phyloP scores from a whole-genome alignment of 163 green algal genomes.

The Chloromonas sp. region DNA sequence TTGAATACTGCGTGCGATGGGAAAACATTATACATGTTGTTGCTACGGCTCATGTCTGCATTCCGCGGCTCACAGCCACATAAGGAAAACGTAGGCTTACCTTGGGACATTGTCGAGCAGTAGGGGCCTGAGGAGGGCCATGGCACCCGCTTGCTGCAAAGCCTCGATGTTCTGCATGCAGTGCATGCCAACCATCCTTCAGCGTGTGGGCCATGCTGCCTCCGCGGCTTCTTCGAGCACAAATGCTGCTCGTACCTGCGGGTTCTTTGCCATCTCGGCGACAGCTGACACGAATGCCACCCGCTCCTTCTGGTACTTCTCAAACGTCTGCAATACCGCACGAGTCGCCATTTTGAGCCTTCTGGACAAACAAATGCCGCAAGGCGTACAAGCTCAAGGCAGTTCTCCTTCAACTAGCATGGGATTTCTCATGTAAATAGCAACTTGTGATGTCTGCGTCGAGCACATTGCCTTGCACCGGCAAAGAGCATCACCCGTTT shows the following conservation, averaged over 20 bases:
- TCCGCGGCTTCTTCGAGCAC: constrained; percentile 10
- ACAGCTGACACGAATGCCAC: constrained; percentile 73
- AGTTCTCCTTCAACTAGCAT: not conserved
- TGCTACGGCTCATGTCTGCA: too few species aligned
- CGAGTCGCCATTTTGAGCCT: constrained; percentile 35
- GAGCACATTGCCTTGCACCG: not conserved
- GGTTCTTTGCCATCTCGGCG: constrained; percentile 74
- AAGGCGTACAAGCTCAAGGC: not conserved
- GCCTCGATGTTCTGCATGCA: constrained; percentile 62
- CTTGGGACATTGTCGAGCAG: constrained; percentile 82
- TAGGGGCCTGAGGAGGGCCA: constrained; percentile 75
- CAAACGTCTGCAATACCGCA: constrained; percentile 61
- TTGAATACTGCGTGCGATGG: constrained; percentile 62
- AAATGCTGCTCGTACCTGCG: constrained; percentile 43
- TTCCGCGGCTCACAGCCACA: not conserved
- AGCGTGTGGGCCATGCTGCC: too few species aligned
- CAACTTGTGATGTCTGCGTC: not conserved
- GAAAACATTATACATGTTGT: too few species aligned
- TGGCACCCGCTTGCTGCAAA: constrained; percentile 71
- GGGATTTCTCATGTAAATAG: not conserved
- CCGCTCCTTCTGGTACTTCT: constrained; percentile 79
- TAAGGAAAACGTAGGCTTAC: constrained; percentile 22
- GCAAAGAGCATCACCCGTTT: too few species aligned
- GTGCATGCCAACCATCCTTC: not conserved
- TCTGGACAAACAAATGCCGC: not conserved